Evolutionary conservation across 805 yeast species (phyloP).

Genomic region (Komagataella kurtzmanii): DNA sequence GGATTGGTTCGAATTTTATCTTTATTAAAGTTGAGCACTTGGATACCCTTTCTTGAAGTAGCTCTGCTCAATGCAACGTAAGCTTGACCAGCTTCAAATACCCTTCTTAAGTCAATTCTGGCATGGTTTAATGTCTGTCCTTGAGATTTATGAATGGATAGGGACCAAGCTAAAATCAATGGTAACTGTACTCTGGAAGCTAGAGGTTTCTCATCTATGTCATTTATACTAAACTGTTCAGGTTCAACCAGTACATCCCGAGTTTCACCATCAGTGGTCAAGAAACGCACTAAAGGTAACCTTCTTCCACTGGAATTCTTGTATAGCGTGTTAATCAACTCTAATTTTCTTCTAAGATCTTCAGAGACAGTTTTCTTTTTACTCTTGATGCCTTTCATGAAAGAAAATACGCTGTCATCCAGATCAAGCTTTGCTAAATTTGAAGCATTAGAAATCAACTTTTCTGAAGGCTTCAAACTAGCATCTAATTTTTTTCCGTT

Average conservation of each 20-base stretch:
- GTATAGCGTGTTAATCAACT: slow-evolving; percentile 27
- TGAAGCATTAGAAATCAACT: slow-evolving; percentile 9
- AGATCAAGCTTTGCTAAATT: slow-evolving; percentile 12
- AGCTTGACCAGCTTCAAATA: slow-evolving; percentile 74
- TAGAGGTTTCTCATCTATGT: slow-evolving; percentile 50
- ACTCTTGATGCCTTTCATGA: slow-evolving; percentile 13
- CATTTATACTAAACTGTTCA: slow-evolving; percentile 72
- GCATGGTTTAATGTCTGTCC: slow-evolving; percentile 71
- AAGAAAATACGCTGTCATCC: slow-evolving; percentile 37
- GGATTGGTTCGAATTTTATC: slow-evolving; percentile 55
- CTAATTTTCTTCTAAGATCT: slow-evolving; percentile 33
- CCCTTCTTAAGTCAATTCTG: slow-evolving; percentile 49
- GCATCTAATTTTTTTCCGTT: slow-evolving; percentile 7
- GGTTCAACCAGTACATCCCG: slow-evolving; percentile 71
- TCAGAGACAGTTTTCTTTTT: slow-evolving; percentile 5
- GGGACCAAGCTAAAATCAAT: slow-evolving; percentile 64
- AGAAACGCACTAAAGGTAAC: slow-evolving; percentile 71
- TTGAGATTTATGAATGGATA: slow-evolving; percentile 76
- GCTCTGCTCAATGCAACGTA: slow-evolving; percentile 79
- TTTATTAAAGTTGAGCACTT: slow-evolving; percentile 60
- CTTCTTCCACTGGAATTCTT: slow-evolving; percentile 29
- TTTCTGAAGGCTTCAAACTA: slow-evolving; percentile 8
- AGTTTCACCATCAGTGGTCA: slow-evolving; percentile 54
- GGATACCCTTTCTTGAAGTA: slow-evolving; percentile 66
- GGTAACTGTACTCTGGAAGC: slow-evolving; percentile 67